Evolutionary conservation across 805 yeast genomes (phyloP).

Genomic region (Candida oleophila): DNA sequence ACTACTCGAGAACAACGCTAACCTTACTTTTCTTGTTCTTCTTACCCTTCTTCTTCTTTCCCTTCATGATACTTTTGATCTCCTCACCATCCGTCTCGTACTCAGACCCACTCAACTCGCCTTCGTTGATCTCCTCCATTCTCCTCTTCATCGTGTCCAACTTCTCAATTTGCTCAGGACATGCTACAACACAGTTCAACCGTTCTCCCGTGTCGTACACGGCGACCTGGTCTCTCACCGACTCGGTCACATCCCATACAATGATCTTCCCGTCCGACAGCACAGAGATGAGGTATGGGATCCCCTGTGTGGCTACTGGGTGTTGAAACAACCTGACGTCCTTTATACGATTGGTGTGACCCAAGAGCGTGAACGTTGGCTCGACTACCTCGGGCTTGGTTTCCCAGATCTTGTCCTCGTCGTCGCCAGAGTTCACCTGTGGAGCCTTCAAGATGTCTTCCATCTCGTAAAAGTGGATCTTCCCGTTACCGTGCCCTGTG

Average conservation of each 20-base stretch:
- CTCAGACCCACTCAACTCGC: slow-evolving; percentile 58
- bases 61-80: slow-evolving; percentile 55
- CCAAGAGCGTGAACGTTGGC: slow-evolving; percentile 62
- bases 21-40: slow-evolving; percentile 30
- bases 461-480: slow-evolving; percentile 55
- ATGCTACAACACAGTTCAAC: slow-evolving; percentile 77
- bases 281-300: slow-evolving; percentile 66
- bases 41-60: slow-evolving; percentile 37
- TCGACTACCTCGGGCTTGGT: slow-evolving; percentile 22
- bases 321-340: slow-evolving; percentile 58
- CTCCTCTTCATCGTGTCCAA: slow-evolving; percentile 65
- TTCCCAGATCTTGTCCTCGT: slow-evolving; percentile 26
- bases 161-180: slow-evolving; percentile 78
- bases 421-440: slow-evolving; percentile 17
- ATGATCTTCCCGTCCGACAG: slow-evolving; percentile 94
- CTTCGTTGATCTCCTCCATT: slow-evolving; percentile 28
- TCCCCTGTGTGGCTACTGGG: slow-evolving; percentile 29
- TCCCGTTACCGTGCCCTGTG: slow-evolving; percentile 71
- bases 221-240: slow-evolving; percentile 73
- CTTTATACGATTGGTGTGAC: slow-evolving; percentile 86
- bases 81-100: slow-evolving; percentile 76
- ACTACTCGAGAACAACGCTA: slow-evolving; percentile 55
- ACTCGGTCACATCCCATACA: slow-evolving; percentile 69
- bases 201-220: slow-evolving; percentile 91
- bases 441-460: slow-evolving; percentile 16